Base-by-base conservation (phyloP, 2,329 filamentous ascomycete species). In the Fusarium haematococcum region DNA sequence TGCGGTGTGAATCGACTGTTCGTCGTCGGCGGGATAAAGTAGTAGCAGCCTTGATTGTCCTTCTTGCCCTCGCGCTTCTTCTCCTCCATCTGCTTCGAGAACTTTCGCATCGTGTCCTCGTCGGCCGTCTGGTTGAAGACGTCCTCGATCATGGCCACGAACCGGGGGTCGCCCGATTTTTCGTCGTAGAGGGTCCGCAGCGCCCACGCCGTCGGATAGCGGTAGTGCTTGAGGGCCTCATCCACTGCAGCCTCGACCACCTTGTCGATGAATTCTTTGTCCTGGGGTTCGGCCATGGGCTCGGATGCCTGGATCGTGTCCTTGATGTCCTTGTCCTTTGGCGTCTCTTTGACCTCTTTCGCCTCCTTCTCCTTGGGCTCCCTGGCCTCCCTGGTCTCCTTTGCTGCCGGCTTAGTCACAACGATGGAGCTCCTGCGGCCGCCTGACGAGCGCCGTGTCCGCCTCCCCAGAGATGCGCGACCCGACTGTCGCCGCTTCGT, bases 131-230 rank as follows among this genome's bases (percentile, higher is more conserved):
- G 88, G 73, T 85, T 84, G 79, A 88, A 91, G 52, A 92, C 85
- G 69, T 88, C 86, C 80, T 90, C 88, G 54, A 92, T 82, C 84
- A 91, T 87, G 70, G 84, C 81, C 67, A 91, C 83, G 76, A 91
- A 90, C 39, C 83, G 82, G 18, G 85, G 81, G 73, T 91, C 85
- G 43, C 82, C 80, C 52, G 84, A 84, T 69, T 88, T 86, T 77
- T 91, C 89, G 73, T 92, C 89, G 80, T 90, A 92, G 69, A 91
- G 84, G 16, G 85, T 87, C 63, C 89, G 86, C 68, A 92, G 83
- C 48, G 90, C 90, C 84, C 87, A 92, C 3, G 90, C 91, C 10
- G 90, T 92, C 63, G 89, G 88, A 79, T 90, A 91, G 68, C 89
- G 88, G 70, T 85, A 85, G 77, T 88, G 86, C 68, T 85, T 83